Percentiles rank a stretch among this genome's conserved stretches.
phyloP scores from a whole-genome alignment of 768 basidiomycete genomes.

The Russula virescens region DNA sequence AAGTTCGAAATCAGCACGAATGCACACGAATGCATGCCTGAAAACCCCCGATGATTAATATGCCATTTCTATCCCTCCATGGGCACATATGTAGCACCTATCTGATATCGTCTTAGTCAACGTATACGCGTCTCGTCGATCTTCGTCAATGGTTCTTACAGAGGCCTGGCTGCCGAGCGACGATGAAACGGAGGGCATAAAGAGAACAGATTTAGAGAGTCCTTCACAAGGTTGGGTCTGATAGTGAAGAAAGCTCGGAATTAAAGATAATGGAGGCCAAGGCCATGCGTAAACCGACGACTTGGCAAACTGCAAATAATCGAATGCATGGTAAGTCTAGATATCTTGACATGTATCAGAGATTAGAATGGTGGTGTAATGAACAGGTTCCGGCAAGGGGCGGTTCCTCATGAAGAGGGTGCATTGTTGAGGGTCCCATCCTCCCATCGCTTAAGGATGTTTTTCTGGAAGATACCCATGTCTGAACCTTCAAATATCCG shows the following conservation, averaged over 20 bases:
- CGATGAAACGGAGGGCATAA: too few species aligned
- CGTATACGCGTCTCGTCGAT: too few species aligned
- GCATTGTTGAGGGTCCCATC: slow-evolving; percentile 54
- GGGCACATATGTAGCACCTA: neutral
- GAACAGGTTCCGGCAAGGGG: neutral
- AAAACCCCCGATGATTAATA: neutral
- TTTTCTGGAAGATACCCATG: slow-evolving; percentile 70
- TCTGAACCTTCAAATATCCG: slow-evolving; percentile 80
- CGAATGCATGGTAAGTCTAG: neutral
- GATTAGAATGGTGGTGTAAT: neutral
- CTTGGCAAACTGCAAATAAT: neutral
- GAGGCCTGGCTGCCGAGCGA: too few species aligned
- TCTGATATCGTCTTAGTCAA: neutral
- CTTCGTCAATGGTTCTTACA: neutral
- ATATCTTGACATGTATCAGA: neutral
- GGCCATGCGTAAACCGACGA: neutral
- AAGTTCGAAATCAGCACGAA: too few species aligned
- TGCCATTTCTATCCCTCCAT: neutral
- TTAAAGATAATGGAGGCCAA: too few species aligned
- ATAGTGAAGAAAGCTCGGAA: too few species aligned
- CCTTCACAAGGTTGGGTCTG: too few species aligned
- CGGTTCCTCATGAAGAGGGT: neutral
- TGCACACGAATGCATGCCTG: too few species aligned
- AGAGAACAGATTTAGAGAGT: too few species aligned
- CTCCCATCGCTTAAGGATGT: slow-evolving; percentile 80